These are phyloP conservation scores for Nephelium lappaceum DNA, from an alignment of 345 rosid genomes.

Conservation along the genomic window DNA sequence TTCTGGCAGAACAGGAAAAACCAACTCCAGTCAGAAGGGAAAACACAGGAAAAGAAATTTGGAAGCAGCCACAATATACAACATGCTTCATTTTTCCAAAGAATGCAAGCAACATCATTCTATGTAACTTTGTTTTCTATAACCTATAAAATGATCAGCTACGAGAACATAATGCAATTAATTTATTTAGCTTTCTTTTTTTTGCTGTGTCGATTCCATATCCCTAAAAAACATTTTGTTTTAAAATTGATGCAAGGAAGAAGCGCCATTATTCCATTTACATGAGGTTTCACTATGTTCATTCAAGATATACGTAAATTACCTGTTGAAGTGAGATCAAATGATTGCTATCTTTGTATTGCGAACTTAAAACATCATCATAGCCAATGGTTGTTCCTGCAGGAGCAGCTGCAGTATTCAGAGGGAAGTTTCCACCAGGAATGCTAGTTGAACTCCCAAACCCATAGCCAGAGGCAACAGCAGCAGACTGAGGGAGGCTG, in stretches of 20 bases:
- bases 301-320: neutral
- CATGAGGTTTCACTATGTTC: neutral
- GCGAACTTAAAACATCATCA: constrained; percentile 78
- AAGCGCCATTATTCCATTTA: neutral
- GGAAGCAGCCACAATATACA: too few relatives aligned
- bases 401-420: constrained; percentile 65
- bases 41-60: neutral
- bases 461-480: constrained; percentile 84
- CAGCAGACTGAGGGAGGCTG: constrained; percentile 86
- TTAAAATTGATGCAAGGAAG: neutral
- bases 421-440: constrained; percentile 74
- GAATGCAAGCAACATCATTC: neutral
- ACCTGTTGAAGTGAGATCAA: constrained; percentile 84
- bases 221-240: neutral
- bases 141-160: neutral
- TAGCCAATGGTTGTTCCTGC: constrained; percentile 65
- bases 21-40: neutral
- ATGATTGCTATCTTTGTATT: constrained; percentile 79
- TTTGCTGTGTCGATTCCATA: neutral
- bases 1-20: constrained; percentile 46
- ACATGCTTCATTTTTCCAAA: neutral
- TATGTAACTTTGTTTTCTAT: neutral
- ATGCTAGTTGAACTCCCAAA: constrained; percentile 72
- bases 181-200: neutral
- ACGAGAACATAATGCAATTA: too few relatives aligned